A percentile compares a stretch with the other conserved stretches of the same genome.
Evolutionary conservation across 192 early-diverging fungal genomes (phyloP).

Genomic region (Coemansia sp.): DNA sequence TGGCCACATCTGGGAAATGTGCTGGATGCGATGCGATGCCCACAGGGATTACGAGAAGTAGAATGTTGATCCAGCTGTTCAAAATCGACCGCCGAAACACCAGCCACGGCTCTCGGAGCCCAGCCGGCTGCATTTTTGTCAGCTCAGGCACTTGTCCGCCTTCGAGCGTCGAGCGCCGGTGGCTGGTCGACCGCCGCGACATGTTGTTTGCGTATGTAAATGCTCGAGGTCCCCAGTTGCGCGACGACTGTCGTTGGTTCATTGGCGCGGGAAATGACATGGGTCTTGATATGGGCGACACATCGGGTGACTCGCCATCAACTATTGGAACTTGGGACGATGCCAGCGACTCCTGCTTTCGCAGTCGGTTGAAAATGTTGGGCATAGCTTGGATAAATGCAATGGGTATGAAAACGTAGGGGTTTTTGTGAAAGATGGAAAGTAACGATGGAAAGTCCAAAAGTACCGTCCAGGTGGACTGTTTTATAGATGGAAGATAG

Average conservation of each 20-base stretch:
- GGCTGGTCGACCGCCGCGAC: slow-evolving; percentile 39
- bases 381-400: slow-evolving; percentile 18
- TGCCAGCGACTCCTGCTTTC: slow-evolving; percentile 8
- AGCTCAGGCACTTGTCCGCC: not conserved
- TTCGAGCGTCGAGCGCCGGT: slow-evolving; percentile 2
- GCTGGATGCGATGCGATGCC: slow-evolving; percentile 65
- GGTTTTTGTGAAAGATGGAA: not conserved
- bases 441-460: not conserved
- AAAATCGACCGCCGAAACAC: slow-evolving; percentile 56
- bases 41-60: slow-evolving; percentile 77
- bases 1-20: slow-evolving; percentile 63
- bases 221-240: slow-evolving; percentile 48
- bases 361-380: slow-evolving; percentile 40
- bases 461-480: no score
- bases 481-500: not conserved
- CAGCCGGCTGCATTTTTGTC: slow-evolving; percentile 25
- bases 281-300: not conserved
- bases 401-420: not conserved
- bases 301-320: not conserved
- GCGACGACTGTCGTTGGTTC: slow-evolving; percentile 17
- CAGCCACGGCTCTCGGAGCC: slow-evolving; percentile 44
- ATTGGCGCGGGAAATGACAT: not conserved
- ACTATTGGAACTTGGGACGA: slow-evolving; percentile 10
- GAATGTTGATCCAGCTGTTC: slow-evolving; percentile 66
- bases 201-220: slow-evolving; percentile 35